Evolutionary conservation across 495 filamentous ascomycete genomes (phyloP), one percentile per base, ranked within the genome.

Genomic region (Aspergillus haitiensis): DNA sequence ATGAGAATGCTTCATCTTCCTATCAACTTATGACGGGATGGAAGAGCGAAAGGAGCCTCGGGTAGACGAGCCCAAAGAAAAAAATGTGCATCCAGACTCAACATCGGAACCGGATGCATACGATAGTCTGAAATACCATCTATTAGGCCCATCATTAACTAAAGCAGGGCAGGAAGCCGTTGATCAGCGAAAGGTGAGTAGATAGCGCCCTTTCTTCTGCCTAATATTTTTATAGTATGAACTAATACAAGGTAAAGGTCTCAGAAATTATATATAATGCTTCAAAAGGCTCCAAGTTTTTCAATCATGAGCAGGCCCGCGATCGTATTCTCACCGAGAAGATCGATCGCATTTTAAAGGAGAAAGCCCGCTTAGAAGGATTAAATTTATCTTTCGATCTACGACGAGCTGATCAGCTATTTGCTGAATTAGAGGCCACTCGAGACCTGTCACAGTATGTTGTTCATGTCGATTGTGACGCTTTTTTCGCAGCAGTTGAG

Each of bases 181-280:
- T n/a, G 89, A 98, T 69, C 94, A 98, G 79, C 80, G 84, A 55
- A 94, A 93, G 78, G 89, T 87, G 69, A 59, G 67, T 36, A 10
- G 11, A 15, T 12, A n/a, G 5, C 27, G 40, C 7, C n/a, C 9
- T 16, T 12, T 7, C 44, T 27, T 48, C 1, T 2, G 21, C 21
- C 21, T 27, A 27, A 27, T 44, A 10, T n/a, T 21, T 36, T 15
- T n/a, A 13, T 11, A 11, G 18, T 6, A 62, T 27, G 34, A 31
- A 11, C 11, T 40, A 16, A 16, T 34, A 53, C 47, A 31, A 56
- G 15, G 12, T 6, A 35, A 54, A 89, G 85, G 89, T 96, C n/a
- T 93, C 92, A 0, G 92, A 98, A 70, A 86, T 99, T 58, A 99
- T 99, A 52, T 97, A 96, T 74, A 90, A 95, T 72, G 93, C 94